phyloP scores from a whole-genome alignment of 176 grass and related monocot genomes.

The Paspalum notatum region DNA sequence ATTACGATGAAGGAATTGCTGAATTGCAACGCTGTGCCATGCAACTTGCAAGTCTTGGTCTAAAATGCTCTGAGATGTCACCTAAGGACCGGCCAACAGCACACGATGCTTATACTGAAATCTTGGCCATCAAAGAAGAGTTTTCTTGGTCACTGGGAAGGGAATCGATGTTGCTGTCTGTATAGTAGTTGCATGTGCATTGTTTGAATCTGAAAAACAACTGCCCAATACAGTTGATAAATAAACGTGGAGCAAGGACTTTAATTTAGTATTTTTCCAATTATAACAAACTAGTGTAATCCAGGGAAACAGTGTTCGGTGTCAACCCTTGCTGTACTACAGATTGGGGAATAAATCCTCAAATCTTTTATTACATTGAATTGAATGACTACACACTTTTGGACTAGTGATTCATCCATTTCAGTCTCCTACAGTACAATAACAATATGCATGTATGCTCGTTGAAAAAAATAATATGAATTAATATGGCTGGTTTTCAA shows the following conservation, averaged over 20 bases:
- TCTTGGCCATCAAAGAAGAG: background rate
- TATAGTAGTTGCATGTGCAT: background rate
- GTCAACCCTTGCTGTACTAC: background rate
- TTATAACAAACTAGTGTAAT: background rate
- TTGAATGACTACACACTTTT: too few relatives aligned
- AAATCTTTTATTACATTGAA: too few relatives aligned
- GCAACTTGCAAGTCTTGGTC: conserved; percentile 19
- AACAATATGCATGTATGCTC: too few relatives aligned
- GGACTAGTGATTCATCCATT: too few relatives aligned
- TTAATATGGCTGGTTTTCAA: too few relatives aligned
- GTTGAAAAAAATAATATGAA: too few relatives aligned
- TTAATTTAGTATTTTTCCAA: background rate
- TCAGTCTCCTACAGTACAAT: too few relatives aligned
- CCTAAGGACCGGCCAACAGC: background rate
- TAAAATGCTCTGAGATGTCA: background rate
- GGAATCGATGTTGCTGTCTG: background rate
- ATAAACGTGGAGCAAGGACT: background rate
- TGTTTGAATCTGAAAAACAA: background rate
- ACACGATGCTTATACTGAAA: conserved; percentile 26
- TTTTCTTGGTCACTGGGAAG: background rate
- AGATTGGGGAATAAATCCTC: too few relatives aligned
- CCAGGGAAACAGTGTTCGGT: background rate
- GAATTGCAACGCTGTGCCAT: background rate
- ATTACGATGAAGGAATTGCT: background rate
- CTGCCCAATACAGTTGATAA: background rate